Evolutionary conservation across 495 filamentous ascomycete species (phyloP), one percentile per base, ranked within the genome.

Genomic region (Lentithecium fluviatile): DNA sequence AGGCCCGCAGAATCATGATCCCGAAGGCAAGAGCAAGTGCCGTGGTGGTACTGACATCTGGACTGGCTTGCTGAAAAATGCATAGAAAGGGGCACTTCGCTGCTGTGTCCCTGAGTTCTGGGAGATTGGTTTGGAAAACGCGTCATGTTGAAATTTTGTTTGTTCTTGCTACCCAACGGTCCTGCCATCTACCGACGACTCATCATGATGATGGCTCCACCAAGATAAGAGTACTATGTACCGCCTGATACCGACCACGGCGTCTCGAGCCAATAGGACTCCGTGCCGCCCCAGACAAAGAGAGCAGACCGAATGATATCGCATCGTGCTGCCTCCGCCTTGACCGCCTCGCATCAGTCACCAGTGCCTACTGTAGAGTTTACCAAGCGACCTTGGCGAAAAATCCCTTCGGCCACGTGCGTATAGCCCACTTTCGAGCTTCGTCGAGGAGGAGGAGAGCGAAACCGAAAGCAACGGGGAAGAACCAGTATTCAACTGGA

Each of bases 401-500:
- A 2, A 77, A 29, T 0, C 83, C 73, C 20, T 69, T 60, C 1
- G 81, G 80, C 69, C 76, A 81, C 38, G 48, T 76, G 46, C 84
- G 72, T 6, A 85, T 74, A 11, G 63, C 26, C 38, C 69, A 80
- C 71, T 86, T 87, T 47, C 85, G 75, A 42, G 34, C 74, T 68
- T 86, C 85, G 65, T 87, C 83, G 48, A 85, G 65, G 20, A 81
- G 58, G 37, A 89, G 62, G 36, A 88, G 71, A 0, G 79, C 85
- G 40, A 87, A 8, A 0, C 83, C 87, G 59, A 88, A 85, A 0
- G 80, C 75, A 58, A 79, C 80, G 0, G 86, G 86, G 26, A 89
- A 62, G 67, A 89, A 88, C 75, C 78, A 89, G 67, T 87, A 71
- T 71, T 84, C 85, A 0, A 80, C 80, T 0, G 85, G 84, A 1